Base-by-base conservation (phyloP, 495 filamentous ascomycete species). In the Margaritispora aquatica region DNA sequence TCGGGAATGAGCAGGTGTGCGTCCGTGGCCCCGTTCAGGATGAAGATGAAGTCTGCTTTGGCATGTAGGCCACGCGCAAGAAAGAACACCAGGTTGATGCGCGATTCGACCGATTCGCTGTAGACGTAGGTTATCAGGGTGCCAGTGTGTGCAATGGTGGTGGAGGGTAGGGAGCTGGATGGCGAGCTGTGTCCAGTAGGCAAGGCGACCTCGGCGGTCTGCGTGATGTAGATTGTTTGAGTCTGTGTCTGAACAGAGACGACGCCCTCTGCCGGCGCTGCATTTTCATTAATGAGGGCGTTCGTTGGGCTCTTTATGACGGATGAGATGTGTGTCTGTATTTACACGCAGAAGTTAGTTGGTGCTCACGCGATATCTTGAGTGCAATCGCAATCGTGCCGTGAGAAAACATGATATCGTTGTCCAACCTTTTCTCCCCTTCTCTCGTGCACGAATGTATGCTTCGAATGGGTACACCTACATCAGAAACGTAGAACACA, bases 31-130 rank as follows among this genome's bases (percentile, higher is more conserved):
- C 70, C 72, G 53, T 70, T 69, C 55, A 74, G 57, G 53, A 74
- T 63, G 64, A 75, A 73, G 22, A 75, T 51, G 31, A 73, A 75
- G 56, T 75, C 72, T 11, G 72, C 71, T 17, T 20, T 54, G 17
- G 8, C 61, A 47, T 75, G 70, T 2, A 75, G 54, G 10, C 61
- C 71, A 22, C 69, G 55, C 15, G 54, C 29, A 11, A 70, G 34
- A 55, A 73, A 73, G 54, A 69, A 75, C 36, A 61, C 21, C 17
- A 73, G 38, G 55, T 71, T 75, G 21, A 54, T 54, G 11, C 63
- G 68, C 26, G 67, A 48, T 9, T 8, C 21, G 1, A 52, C 55
- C n/a, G 66, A 61, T 34, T 73, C 69, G 3, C 46, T 48, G 53
- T 73, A 75, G 26, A 59, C 63, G 46, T 73, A 75, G 1, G 48